Conservation (phyloP, 305 asterid genomes). For the Fraxinus floribunda region DNA sequence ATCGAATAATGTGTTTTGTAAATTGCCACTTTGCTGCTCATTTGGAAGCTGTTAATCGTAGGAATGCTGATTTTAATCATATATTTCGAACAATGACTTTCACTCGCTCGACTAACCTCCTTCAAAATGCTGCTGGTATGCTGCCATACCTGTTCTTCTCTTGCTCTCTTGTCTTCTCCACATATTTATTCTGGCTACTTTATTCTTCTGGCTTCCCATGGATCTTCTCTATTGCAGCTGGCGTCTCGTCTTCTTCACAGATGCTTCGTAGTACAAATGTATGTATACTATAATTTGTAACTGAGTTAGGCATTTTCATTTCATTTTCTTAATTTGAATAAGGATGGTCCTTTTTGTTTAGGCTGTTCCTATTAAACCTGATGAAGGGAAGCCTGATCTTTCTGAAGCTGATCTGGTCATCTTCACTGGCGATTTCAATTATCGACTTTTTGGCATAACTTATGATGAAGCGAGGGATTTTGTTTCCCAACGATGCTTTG, state of each 20-base stretch:
- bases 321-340: constrained; percentile 12
- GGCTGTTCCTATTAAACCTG: constrained; percentile 50
- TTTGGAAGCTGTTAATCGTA: constrained; percentile 83
- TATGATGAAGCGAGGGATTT: constrained; percentile 96
- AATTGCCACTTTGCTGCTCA: constrained; percentile 97
- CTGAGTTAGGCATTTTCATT: not conserved
- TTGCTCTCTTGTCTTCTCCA: constrained; percentile 70
- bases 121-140: constrained; percentile 78
- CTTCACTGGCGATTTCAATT: constrained; percentile 84
- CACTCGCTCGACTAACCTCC: constrained; percentile 57
- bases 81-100: constrained; percentile 78
- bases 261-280: constrained; percentile 68
- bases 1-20: constrained; percentile 72
- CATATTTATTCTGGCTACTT: constrained; percentile 66
- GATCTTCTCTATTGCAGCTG: constrained; percentile 77
- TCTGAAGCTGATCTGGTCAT: constrained; percentile 89
- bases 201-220: constrained; percentile 67
- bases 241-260: constrained; percentile 85
- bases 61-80: constrained; percentile 87
- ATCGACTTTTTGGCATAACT: constrained; percentile 89
- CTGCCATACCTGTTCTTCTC: constrained; percentile 55
- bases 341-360: constrained; percentile 30
- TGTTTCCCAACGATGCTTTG: constrained; percentile 90
- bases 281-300: constrained; percentile 25
- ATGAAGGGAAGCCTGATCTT: constrained; percentile 81